These are phyloP conservation scores for Exsudoporus frostii DNA, from an alignment of 768 basidiomycete species.

Conservation along the genomic window DNA sequence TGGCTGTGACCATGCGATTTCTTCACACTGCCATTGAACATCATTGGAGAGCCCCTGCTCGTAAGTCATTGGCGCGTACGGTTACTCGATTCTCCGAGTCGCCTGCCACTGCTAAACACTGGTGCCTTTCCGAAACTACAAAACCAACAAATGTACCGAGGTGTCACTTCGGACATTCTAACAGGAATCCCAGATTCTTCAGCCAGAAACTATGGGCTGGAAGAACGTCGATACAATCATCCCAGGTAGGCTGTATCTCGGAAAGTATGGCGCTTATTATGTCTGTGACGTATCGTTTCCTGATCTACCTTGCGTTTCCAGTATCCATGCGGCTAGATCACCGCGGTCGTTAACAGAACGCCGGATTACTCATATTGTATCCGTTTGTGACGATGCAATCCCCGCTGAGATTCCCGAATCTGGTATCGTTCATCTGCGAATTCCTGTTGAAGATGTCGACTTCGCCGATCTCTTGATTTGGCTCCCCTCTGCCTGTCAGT, in stretches of 20 bases:
- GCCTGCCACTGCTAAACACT: conserved; percentile 23
- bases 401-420: conserved; percentile 70
- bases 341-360: conserved; percentile 69
- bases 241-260: conserved; percentile 62
- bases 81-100: conserved; percentile 33
- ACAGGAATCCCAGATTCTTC: conserved; percentile 29
- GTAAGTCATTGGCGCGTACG: conserved; percentile 24
- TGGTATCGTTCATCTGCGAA: conserved; percentile 66
- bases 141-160: conserved; percentile 32
- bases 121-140: conserved; percentile 27
- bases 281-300: conserved; percentile 31
- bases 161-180: conserved; percentile 19
- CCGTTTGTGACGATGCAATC: conserved; percentile 70
- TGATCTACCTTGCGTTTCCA: conserved; percentile 44
- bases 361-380: conserved; percentile 75
- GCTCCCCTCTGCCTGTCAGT: conserved; percentile 61
- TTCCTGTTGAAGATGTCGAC: conserved; percentile 67
- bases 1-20: conserved; percentile 33
- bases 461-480: conserved; percentile 67
- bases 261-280: conserved; percentile 55
- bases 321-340: conserved; percentile 68
- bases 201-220: conserved; percentile 41
- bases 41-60: conserved; percentile 19
- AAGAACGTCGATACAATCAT: conserved; percentile 68
- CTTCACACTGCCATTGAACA: conserved; percentile 32